These are phyloP conservation scores for Thymus quinquecostatus DNA, from an alignment of 257 asterid species.

Conservation along the genomic window DNA sequence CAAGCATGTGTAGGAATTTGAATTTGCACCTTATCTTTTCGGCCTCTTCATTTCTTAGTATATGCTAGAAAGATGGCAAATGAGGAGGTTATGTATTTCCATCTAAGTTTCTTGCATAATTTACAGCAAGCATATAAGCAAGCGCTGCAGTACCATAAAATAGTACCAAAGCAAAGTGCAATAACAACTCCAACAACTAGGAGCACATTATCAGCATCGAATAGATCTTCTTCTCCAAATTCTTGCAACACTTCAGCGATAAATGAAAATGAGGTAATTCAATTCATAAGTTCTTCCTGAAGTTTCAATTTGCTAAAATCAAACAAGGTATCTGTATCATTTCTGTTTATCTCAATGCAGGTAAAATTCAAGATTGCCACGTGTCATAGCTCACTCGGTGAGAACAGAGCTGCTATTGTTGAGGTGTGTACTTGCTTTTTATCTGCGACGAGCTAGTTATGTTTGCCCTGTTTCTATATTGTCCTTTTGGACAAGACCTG, in stretches of 20 bases:
- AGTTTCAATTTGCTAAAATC: constrained; percentile 7
- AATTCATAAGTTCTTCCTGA: constrained; percentile 12
- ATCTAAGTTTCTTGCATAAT: constrained; percentile 19
- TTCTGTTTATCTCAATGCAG: constrained; percentile 41
- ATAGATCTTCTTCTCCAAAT: constrained; percentile 81
- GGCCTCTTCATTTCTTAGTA: constrained; percentile 13
- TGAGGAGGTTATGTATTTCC: constrained; percentile 21
- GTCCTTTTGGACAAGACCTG: not conserved
- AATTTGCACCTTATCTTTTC: constrained; percentile 16
- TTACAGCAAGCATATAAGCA: constrained; percentile 79
- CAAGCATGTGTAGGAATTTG: constrained; percentile 10
- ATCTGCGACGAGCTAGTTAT: constrained; percentile 23
- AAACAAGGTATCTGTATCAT: constrained; percentile 15
- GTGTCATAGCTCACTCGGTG: constrained; percentile 71
- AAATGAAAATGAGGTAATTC: constrained; percentile 87
- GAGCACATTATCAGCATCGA: constrained; percentile 60
- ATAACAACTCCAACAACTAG: constrained; percentile 55
- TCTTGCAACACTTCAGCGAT: constrained; percentile 62
- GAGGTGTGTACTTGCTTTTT: constrained; percentile 62
- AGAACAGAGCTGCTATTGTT: constrained; percentile 73
- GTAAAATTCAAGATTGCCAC: constrained; percentile 89
- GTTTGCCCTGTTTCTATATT: constrained; percentile 3
- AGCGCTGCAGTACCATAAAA: constrained; percentile 78
- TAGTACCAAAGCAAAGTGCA: constrained; percentile 65
- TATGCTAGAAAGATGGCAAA: not conserved